Base-by-base conservation (phyloP, 1,139 yeast genomes). In the Yamadazyma kanchanaburiensis region DNA sequence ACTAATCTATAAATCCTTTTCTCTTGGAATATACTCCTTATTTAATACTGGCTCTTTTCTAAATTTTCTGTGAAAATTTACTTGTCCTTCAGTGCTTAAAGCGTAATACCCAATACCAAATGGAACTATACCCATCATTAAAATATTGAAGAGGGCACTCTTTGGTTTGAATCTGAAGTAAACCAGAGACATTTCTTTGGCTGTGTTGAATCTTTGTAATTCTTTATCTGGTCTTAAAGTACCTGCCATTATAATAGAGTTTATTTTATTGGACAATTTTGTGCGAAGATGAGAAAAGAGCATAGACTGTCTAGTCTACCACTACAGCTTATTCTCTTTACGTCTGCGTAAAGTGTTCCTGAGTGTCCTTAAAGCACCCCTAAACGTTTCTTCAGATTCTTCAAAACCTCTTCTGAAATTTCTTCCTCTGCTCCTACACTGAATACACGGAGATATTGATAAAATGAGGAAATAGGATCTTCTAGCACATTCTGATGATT, bases 191-290 rank as follows among this genome's bases (percentile, higher is more conserved):
- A 55, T 58, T 40, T 68, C 73, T 43, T 60, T 66, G 32, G 71
- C 71, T 19, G 51, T 42, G 45, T 68, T 67, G 57, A 66, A 68
- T 43, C 59, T 57, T 48, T 63, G 66, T 31, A 66, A 57, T 34
- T 57, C 69, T 32, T 60, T 60, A 44, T 68, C 74, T 45, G 70
- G 72, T 47, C 48, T 60, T 43, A 68, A 60, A 28, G 74, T 68
- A 35, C 56, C 64, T 30, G 74, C 74, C 74, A 68, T 68, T 21
- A 22, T 20, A 21, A 24, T 30, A 29, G 21, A 25, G 27, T 25
- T 32, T 25, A 25, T 33, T 35, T 29, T 28, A 38, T 35, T 37
- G 40, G 41, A 32, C 21, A 24, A 24, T 10, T n/a, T 12, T 8
- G 20, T 14, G 27, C 21, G 27, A 15, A 25, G n/a, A n/a, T n/a